Evolutionary conservation across 2,329 filamentous ascomycete genomes (phyloP).

Genomic region (Beauveria sp.): DNA sequence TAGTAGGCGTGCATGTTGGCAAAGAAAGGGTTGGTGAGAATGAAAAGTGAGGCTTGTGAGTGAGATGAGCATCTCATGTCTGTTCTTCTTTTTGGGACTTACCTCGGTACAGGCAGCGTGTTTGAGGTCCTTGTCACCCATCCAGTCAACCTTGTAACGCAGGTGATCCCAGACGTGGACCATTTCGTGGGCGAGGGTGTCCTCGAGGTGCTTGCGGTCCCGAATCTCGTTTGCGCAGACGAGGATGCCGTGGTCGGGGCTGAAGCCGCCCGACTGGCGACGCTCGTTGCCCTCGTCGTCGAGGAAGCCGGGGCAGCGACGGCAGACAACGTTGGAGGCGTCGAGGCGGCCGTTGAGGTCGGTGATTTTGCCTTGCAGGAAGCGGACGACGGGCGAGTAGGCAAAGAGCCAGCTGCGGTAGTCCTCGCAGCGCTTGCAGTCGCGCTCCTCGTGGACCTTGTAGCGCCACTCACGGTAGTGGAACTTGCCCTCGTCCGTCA

Average conservation of each 20-base stretch:
- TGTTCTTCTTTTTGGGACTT: slow-evolving; percentile 15
- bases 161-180: slow-evolving; percentile 94
- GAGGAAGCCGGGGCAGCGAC: slow-evolving; percentile 60
- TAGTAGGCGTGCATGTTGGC: background rate
- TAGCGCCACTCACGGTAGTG: slow-evolving; percentile 75
- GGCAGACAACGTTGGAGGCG: slow-evolving; percentile 69
- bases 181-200: slow-evolving; percentile 95
- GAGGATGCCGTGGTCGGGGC: slow-evolving; percentile 76
- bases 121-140: slow-evolving; percentile 61
- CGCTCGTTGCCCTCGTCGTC: slow-evolving; percentile 53
- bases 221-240: slow-evolving; percentile 89
- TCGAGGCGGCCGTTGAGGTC: slow-evolving; percentile 72
- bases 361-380: slow-evolving; percentile 73
- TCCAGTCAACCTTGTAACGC: slow-evolving; percentile 81
- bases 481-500: slow-evolving; percentile 60
- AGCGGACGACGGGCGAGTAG: slow-evolving; percentile 80
- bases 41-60: background rate
- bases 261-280: slow-evolving; percentile 71
- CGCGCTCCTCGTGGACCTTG: slow-evolving; percentile 63
- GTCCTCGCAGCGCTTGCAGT: slow-evolving; percentile 75
- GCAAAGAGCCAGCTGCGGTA: slow-evolving; percentile 76
- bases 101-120: slow-evolving; percentile 95
- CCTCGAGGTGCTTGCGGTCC: slow-evolving; percentile 75
- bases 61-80: slow-evolving; percentile 6
- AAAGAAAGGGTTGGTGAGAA: background rate